A percentile compares a stretch with the other conserved stretches of the same genome.
These are phyloP conservation scores for Phytophthora nicotianae DNA, from an alignment of 352 stramenopile species.

Conservation along the genomic window DNA sequence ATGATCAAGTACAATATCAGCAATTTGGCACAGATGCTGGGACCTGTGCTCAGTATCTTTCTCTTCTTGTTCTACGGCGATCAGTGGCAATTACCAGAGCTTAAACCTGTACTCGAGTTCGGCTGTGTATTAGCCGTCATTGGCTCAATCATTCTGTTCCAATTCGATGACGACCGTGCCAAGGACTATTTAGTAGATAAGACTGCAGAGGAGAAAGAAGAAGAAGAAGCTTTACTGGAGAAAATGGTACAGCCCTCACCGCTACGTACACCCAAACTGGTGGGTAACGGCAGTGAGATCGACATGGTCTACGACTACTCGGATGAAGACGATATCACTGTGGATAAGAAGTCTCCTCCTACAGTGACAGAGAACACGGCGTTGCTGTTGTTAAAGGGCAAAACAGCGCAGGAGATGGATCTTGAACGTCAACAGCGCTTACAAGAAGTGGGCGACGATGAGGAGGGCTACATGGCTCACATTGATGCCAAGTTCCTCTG, in stretches of 20 bases:
- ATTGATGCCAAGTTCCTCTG: slow-evolving; percentile 59
- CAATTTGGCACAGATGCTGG: slow-evolving; percentile 71
- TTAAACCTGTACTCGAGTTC: slow-evolving; percentile 66
- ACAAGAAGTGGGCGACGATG: slow-evolving; percentile 29
- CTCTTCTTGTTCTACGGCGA: slow-evolving; percentile 74
- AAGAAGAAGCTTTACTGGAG: slow-evolving; percentile 28
- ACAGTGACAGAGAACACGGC: slow-evolving; percentile 44
- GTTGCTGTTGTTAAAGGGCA: slow-evolving; percentile 35
- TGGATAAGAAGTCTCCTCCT: slow-evolving; percentile 32
- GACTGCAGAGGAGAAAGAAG: slow-evolving; percentile 30
- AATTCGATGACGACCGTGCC: slow-evolving; percentile 67
- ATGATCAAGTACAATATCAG: slow-evolving; percentile 87
- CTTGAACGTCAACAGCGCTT: slow-evolving; percentile 34
- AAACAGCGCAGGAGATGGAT: slow-evolving; percentile 34
- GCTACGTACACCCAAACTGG: slow-evolving; percentile 67
- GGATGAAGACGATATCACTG: slow-evolving; percentile 50
- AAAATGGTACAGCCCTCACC: slow-evolving; percentile 32
- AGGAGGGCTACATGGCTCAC: slow-evolving; percentile 38
- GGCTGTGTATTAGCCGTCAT: slow-evolving; percentile 59
- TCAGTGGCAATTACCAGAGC: slow-evolving; percentile 57
- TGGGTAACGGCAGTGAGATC: slow-evolving; percentile 52
- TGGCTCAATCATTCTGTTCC: slow-evolving; percentile 47
- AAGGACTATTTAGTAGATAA: slow-evolving; percentile 46
- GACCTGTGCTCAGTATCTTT: slow-evolving; percentile 55
- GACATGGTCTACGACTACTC: slow-evolving; percentile 79